Percentiles rank a stretch among this genome's conserved stretches.
phyloP scores from a whole-genome alignment of 2,329 filamentous ascomycete genomes.

The Berkeleyomyces rouxiae region DNA sequence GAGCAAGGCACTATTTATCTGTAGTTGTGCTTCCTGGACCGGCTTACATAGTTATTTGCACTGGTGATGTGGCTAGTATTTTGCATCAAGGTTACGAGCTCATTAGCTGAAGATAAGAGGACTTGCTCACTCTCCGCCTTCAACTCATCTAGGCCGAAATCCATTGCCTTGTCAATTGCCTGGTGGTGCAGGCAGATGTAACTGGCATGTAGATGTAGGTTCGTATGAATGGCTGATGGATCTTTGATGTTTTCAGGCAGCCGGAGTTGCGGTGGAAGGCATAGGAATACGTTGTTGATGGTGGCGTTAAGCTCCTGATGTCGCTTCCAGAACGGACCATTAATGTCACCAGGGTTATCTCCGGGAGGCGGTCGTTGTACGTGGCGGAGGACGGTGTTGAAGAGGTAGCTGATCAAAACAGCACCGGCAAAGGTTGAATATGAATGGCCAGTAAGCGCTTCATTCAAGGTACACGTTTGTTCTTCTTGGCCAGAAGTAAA shows the following conservation, averaged over 20 bases:
- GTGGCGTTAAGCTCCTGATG: slow-evolving; percentile 72
- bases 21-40: not conserved
- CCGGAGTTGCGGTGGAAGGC: slow-evolving; percentile 57
- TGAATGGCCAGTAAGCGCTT: slow-evolving; percentile 43
- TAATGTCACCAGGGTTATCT: slow-evolving; percentile 53
- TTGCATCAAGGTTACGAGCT: slow-evolving; percentile 71
- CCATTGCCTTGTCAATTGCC: slow-evolving; percentile 65
- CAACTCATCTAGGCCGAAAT: slow-evolving; percentile 41
- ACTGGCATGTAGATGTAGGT: slow-evolving; percentile 77
- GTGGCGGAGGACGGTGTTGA: slow-evolving; percentile 68
- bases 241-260: slow-evolving; percentile 53
- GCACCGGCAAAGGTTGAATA: slow-evolving; percentile 60
- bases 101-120: slow-evolving; percentile 63
- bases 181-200: slow-evolving; percentile 81
- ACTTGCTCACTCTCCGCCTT: slow-evolving; percentile 55
- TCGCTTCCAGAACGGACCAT: slow-evolving; percentile 71
- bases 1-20: not conserved
- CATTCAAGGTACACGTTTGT: slow-evolving; percentile 43
- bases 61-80: slow-evolving; percentile 45
- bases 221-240: slow-evolving; percentile 61
- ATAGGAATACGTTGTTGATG: slow-evolving; percentile 61
- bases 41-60: slow-evolving; percentile 41
- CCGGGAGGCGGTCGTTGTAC: slow-evolving; percentile 54
- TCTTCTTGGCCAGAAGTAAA: slow-evolving; percentile 52
- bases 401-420: slow-evolving; percentile 58